Evolutionary conservation across 2,329 filamentous ascomycete genomes (phyloP), one percentile per base, ranked within the genome.

Genomic region (Orbilia oligospora): DNA sequence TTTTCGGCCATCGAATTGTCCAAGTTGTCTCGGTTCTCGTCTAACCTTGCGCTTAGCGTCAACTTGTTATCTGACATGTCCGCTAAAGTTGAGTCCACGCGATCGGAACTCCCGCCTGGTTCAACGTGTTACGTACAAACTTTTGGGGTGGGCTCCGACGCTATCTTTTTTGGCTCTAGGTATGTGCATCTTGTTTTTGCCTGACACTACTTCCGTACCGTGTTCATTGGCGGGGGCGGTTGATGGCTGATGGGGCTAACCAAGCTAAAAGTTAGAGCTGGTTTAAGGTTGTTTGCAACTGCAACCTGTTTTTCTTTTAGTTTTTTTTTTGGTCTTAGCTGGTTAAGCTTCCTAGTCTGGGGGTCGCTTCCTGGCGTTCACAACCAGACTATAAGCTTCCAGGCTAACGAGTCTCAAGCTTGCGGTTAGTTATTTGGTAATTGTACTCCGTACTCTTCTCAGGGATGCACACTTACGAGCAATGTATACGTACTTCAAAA

Each of bases 31-130:
- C 41, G 73, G 67, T 33, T 67, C 73, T 78, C 75, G 75, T 78
- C 75, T 78, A 78, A 78, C 68, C 68, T 78, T 78, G 75, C 75
- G 75, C 75, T 78, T 78, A 78, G 75, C 75, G 68, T 44, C 30
- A 63, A 38, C 30, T 30, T 20, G 24, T 55, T 56, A 53, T 76
- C 72, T 58, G 51, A 49, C 49, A 67, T 78, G 75, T 78, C 75
- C 68, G 75, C 75, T 78, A 78, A 78, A 41, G 75, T 78, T 78
- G 73, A 78, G 51, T 78, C 67, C 36, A 78, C 73, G 73, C 75
- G 75, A 71, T 78, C 75, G 75, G 75, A 78, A 78, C 75, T 78
- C 75, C 68, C 63, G 51, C 56, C 55, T 27, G 67, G 38, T 30
- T 49, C 61, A 51, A 58, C 38, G 53, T 69, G 30, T 72, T 78